Evolutionary conservation across 257 asterid genomes (phyloP).

Genomic region (Solanum infundibuliforme): DNA sequence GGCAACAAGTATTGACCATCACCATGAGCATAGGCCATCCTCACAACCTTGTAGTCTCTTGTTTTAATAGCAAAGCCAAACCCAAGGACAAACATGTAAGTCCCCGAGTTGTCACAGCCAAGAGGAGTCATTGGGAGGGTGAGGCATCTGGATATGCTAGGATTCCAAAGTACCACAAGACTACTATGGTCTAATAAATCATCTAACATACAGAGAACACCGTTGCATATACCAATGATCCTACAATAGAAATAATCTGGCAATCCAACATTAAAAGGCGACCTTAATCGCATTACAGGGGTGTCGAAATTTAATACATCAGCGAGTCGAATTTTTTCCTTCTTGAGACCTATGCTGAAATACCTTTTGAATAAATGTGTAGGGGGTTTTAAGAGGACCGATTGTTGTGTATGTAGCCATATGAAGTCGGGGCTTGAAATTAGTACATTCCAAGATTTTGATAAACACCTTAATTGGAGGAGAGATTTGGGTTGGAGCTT

Average conservation of each 20-base stretch:
- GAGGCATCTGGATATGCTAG: slow-evolving; percentile 11
- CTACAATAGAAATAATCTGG: slow-evolving; percentile 6
- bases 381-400: neutral
- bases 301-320: neutral
- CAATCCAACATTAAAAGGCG: neutral
- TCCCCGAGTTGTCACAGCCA: neutral
- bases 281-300: neutral
- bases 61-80: slow-evolving; percentile 4
- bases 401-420: neutral
- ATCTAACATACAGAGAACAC: slow-evolving; percentile 19
- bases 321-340: neutral
- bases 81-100: neutral
- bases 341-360: neutral
- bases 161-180: slow-evolving; percentile 24
- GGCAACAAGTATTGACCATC: neutral
- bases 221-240: slow-evolving; percentile 22
- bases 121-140: slow-evolving; percentile 9
- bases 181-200: slow-evolving; percentile 9
- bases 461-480: neutral
- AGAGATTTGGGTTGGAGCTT: slow-evolving; percentile 3
- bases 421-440: neutral
- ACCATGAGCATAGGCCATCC: slow-evolving; percentile 5
- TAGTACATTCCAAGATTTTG: neutral
- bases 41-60: slow-evolving; percentile 7
- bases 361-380: neutral